Evolutionary conservation across 768 basidiomycete species (phyloP).

Genomic region (Suillus subalutaceus): DNA sequence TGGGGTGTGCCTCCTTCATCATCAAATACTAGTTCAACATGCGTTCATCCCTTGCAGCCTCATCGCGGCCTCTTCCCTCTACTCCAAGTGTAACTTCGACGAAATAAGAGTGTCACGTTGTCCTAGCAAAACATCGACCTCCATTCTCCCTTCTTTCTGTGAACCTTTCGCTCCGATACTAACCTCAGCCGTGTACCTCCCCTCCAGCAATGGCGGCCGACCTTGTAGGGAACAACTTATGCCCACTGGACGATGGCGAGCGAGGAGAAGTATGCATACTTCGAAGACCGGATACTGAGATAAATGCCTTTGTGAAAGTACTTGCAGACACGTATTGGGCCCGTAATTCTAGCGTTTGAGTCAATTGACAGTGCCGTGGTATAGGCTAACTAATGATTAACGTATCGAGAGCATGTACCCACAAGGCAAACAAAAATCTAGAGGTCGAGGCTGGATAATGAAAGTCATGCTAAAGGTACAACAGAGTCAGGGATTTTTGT

Average conservation of each 20-base stretch:
- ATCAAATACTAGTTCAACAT: no score
- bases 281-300: not conserved
- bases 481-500: not conserved
- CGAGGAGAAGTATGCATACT: not conserved
- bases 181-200: no score
- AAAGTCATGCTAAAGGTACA: conserved; percentile 1
- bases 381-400: not conserved
- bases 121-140: no score
- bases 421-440: not conserved
- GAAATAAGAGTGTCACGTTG: no score
- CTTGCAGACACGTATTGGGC: not conserved
- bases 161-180: not conserved
- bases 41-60: no score
- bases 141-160: not conserved
- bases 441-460: not conserved
- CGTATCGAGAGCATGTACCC: not conserved
- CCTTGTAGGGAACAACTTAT: no score
- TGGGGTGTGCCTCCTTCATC: no score
- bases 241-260: not conserved
- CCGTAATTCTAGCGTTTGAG: not conserved
- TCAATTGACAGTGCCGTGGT: not conserved
- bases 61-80: no score
- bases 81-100: no score
- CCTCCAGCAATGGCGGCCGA: no score
- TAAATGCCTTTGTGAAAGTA: not conserved